phyloP scores from a whole-genome alignment of 306 rosid genomes.

The Corylus americana region DNA sequence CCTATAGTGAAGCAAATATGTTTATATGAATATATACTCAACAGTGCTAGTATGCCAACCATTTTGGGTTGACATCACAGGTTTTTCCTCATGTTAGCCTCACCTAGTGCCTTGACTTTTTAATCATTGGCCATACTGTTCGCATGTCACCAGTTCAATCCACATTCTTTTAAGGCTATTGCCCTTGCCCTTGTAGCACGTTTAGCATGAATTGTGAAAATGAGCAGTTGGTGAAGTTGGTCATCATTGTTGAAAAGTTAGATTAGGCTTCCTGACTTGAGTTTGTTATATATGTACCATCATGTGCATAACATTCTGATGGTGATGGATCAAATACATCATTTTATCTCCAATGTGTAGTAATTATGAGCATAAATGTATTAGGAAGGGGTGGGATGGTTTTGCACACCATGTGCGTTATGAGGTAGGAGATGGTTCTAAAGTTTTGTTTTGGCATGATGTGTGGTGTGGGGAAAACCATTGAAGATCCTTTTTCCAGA shows the following conservation, averaged over 20 bases:
- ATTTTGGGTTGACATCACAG: neutral
- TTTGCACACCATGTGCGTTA: no score
- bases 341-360: neutral
- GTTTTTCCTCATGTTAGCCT: neutral
- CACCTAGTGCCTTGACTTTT: neutral
- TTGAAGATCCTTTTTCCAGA: no score
- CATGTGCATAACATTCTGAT: slow-evolving; percentile 15
- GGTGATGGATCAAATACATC: neutral
- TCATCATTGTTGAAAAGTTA: slow-evolving; percentile 20
- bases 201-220: neutral
- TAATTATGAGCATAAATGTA: neutral
- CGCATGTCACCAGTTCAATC: neutral
- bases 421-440: no score
- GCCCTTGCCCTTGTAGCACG: neutral
- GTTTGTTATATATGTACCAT: slow-evolving; percentile 4
- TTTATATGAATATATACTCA: neutral
- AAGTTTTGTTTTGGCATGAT: no score
- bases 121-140: neutral
- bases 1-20: slow-evolving; percentile 1
- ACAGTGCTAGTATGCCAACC: neutral
- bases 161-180: neutral
- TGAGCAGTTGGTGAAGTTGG: neutral
- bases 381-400: no score
- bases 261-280: slow-evolving; percentile 13
- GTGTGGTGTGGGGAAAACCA: no score